Evolutionary conservation across 2,329 filamentous ascomycete genomes (phyloP), one percentile per base, ranked within the genome.

Genomic region (Calonectria fujianensis): DNA sequence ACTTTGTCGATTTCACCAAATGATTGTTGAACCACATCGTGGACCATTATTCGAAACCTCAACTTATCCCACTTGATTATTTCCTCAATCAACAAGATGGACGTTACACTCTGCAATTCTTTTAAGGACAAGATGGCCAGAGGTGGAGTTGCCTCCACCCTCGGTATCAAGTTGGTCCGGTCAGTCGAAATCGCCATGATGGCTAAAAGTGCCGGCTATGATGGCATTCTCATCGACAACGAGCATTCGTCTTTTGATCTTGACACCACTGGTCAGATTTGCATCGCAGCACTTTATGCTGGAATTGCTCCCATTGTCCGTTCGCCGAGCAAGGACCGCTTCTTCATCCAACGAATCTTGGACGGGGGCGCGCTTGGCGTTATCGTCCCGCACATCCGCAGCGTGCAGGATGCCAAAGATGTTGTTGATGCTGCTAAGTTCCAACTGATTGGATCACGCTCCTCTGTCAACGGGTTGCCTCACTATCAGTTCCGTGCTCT

Each of bases 161-260:
- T 83, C 70, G 77, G 78, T 64, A 82, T 86, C 74, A 82, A 81
- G 64, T 75, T 85, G 8, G 74, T 82, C 20, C 78, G 82, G 13
- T 81, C 79, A 16, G 70, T 80, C 0, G 78, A 82, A n/a, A 79
- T 86, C 16, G 80, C 84, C 2, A 79, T 82, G 24, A 79, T 86
- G 51, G 85, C 85, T 13, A 81, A 82, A 69, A 79, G 81, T 27
- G 82, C 81, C 3, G 83, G 83, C 7, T 86, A 80, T 59, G 81
- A 86, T 48, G 78, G 82, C 0, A 74, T 86, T 0, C 83, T 86
- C 74, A 84, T 86, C 41, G 85, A 86, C 20, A 79, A 85, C n/a
- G 84, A 86, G 69, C 85, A 86, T 57, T 83, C 84, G 2, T 79
- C 80, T 0, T 75, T 86, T 1, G 83, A 84, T 0, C 75, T 85